Conservation (phyloP, 768 basidiomycete genomes). For the Ephemerocybe angulata region DNA sequence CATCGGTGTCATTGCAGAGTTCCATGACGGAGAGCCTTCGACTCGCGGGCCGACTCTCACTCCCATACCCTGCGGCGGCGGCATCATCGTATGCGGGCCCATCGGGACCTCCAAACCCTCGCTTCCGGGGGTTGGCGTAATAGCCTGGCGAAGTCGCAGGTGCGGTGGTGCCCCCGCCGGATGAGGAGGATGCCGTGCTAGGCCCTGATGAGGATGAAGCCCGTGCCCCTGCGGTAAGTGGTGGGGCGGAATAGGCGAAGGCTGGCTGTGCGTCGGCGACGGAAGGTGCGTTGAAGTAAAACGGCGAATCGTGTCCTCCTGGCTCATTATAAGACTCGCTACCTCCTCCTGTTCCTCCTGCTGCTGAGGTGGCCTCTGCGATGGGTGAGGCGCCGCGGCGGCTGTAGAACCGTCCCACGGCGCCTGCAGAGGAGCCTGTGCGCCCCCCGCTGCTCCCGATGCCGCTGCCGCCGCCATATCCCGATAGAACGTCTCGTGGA, state of each 20-base stretch:
- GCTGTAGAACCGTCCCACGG: conserved; percentile 7
- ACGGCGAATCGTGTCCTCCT: conserved; percentile 50
- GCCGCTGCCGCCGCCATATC: no score
- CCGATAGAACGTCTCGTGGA: conserved; percentile 19
- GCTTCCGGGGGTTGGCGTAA: conserved; percentile 52
- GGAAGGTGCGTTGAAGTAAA: conserved; percentile 73
- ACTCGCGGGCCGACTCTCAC: conserved; percentile 75
- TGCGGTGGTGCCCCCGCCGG: conserved; percentile 20
- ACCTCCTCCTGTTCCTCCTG: neutral
- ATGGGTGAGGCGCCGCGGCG: conserved; percentile 5
- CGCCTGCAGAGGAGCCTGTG: conserved; percentile 3
- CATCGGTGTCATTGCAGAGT: conserved; percentile 70
- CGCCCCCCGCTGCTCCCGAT: no score
- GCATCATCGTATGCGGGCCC: conserved; percentile 32
- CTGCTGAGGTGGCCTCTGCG: conserved; percentile 17
- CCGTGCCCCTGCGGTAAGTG: neutral
- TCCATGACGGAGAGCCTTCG: conserved; percentile 83
- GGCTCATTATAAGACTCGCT: conserved; percentile 16
- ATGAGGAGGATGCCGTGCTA: conserved; percentile 17
- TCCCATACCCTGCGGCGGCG: conserved; percentile 43
- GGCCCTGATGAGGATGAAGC: neutral
- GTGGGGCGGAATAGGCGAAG: neutral
- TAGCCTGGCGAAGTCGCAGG: conserved; percentile 26
- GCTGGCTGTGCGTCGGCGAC: conserved; percentile 24
- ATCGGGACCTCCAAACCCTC: conserved; percentile 59